Evolutionary conservation across 192 early-diverging fungal genomes (phyloP).

Genomic region (Dimargaris xerosporica): DNA sequence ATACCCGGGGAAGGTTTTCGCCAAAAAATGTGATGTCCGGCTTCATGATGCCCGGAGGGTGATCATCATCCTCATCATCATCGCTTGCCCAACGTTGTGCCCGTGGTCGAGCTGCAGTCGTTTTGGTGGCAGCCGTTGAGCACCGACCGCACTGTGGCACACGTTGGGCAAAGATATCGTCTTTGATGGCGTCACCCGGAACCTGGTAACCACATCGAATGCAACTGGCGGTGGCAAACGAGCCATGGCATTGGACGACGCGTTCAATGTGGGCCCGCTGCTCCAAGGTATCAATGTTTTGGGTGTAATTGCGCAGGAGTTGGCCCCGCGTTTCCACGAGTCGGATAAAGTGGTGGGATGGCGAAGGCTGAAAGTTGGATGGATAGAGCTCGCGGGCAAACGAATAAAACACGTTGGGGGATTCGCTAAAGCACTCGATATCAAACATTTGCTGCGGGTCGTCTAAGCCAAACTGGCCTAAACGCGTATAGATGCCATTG

Average conservation of each 20-base stretch:
- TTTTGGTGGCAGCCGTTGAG: conserved; percentile 12
- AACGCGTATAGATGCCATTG: conserved; percentile 77
- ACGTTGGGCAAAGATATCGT: conserved; percentile 54
- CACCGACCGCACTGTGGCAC: conserved; percentile 70
- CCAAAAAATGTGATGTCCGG: conserved; percentile 98
- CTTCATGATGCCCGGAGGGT: conserved; percentile 56
- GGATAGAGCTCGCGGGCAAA: conserved; percentile 90
- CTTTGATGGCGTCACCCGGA: conserved; percentile 62
- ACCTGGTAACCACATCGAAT: conserved; percentile 66
- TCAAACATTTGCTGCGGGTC: conserved; percentile 96
- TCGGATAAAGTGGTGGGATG: conserved; percentile 78
- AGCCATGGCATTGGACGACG: conserved; percentile 87
- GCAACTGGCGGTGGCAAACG: conserved; percentile 90
- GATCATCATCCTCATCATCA: conserved; percentile 28
- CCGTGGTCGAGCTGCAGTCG: conserved; percentile 2
- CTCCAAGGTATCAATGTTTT: conserved; percentile 96
- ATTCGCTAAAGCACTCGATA: conserved; percentile 71
- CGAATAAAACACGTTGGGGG: conserved; percentile 88
- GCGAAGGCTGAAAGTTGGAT: conserved; percentile 72
- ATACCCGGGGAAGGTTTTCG: conserved; percentile 71
- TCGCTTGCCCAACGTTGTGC: conserved; percentile 12
- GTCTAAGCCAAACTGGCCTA: conserved; percentile 74
- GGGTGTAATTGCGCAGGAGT: conserved; percentile 88
- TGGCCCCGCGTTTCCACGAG: conserved; percentile 70
- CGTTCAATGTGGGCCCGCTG: conserved; percentile 64